Conservation (phyloP, 768 basidiomycete species). For the Leucocoprinus leucothites region DNA sequence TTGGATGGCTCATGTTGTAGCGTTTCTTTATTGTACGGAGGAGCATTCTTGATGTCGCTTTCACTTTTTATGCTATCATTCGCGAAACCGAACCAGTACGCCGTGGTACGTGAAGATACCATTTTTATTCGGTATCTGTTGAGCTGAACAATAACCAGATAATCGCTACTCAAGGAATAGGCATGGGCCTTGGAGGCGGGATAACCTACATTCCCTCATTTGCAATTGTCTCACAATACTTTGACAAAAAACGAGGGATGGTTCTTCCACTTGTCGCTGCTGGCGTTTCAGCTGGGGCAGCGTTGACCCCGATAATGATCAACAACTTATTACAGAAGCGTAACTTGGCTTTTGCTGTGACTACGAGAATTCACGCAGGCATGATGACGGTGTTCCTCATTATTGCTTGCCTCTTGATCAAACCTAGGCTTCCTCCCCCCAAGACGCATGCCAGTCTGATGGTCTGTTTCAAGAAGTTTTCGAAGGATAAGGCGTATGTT, state of each 20-base stretch:
- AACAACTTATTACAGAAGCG: conserved; percentile 37
- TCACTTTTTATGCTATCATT: conserved; percentile 46
- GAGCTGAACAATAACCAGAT: conserved; percentile 18
- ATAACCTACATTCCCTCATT: conserved; percentile 38
- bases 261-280: conserved; percentile 32
- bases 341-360: conserved; percentile 23
- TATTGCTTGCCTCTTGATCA: conserved; percentile 25
- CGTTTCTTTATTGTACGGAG: conserved; percentile 29
- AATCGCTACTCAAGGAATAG: conserved; percentile 41
- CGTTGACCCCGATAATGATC: conserved; percentile 45
- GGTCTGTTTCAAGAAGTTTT: conserved; percentile 11
- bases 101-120: conserved; percentile 28
- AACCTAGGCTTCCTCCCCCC: conserved; percentile 21
- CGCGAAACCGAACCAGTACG: conserved; percentile 36
- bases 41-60: conserved; percentile 30
- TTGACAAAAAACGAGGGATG: conserved; percentile 32
- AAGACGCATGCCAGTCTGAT: conserved; percentile 16
- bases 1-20: conserved; percentile 18
- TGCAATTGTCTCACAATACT: conserved; percentile 39
- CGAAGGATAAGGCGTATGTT: conserved; percentile 16
- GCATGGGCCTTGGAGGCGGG: conserved; percentile 38
- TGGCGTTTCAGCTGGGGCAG: conserved; percentile 17
- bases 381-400: conserved; percentile 9
- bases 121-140: background rate
- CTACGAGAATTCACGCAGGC: conserved; percentile 9